These are phyloP conservation scores for Hypseocharis bilobata DNA, from an alignment of 441 rosid species.

Conservation along the genomic window DNA sequence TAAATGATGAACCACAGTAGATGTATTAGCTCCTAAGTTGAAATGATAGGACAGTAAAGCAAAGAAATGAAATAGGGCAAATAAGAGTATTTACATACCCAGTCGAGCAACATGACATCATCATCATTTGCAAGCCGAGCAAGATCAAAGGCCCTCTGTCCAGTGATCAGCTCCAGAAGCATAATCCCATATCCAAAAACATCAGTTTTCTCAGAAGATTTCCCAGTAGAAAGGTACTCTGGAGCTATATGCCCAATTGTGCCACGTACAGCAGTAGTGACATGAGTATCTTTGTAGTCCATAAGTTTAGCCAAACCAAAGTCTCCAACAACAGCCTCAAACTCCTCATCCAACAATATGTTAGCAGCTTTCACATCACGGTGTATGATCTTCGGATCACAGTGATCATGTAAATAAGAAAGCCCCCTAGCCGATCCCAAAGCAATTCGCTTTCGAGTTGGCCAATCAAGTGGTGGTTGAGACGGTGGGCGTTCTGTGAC, in stretches of 20 bases:
- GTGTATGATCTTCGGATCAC: conserved; percentile 79
- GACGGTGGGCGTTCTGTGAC: conserved; percentile 56
- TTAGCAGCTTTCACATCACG: conserved; percentile 87
- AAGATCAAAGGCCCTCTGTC: conserved; percentile 86
- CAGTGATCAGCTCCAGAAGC: conserved; percentile 77
- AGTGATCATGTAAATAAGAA: conserved; percentile 76
- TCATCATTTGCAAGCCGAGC: conserved; percentile 82
- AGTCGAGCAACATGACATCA: conserved; percentile 78
- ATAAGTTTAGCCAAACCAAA: conserved; percentile 76
- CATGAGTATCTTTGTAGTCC: conserved; percentile 89
- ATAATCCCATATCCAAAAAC: conserved; percentile 80
- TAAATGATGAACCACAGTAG: not conserved
- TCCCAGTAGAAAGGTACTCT: conserved; percentile 73
- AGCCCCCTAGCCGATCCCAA: conserved; percentile 77
- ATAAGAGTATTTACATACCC: conserved; percentile 37
- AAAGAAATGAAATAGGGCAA: not conserved
- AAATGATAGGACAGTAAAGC: not conserved
- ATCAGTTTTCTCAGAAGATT: conserved; percentile 73
- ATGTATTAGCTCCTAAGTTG: not conserved
- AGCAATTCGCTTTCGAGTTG: conserved; percentile 57
- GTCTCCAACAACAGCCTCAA: conserved; percentile 82
- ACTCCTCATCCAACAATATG: conserved; percentile 71
- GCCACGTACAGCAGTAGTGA: conserved; percentile 78
- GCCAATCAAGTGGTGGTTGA: conserved; percentile 80
- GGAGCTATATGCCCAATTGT: conserved; percentile 85